phyloP scores from a whole-genome alignment of 805 yeast species.

The Isabelozyma pseudorhagii region DNA sequence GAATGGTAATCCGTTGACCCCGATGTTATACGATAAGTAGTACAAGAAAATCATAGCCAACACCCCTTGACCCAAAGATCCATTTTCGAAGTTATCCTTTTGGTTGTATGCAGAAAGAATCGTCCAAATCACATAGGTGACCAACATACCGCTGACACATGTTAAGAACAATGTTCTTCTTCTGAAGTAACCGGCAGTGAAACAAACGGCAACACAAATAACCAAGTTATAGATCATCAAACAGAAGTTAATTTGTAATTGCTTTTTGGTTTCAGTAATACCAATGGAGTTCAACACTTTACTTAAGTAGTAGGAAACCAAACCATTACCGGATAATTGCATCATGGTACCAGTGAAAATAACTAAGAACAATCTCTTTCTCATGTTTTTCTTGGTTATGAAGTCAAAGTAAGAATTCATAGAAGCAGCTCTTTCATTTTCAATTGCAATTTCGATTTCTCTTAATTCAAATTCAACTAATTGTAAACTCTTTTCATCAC shows the following conservation, averaged over 20 bases:
- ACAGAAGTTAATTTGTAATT: slow-evolving; percentile 50
- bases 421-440: slow-evolving; percentile 34
- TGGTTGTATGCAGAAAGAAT: slow-evolving; percentile 45
- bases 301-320: slow-evolving; percentile 49
- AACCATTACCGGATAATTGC: slow-evolving; percentile 52
- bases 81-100: slow-evolving; percentile 35
- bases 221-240: slow-evolving; percentile 46
- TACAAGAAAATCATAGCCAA: slow-evolving; percentile 49
- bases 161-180: slow-evolving; percentile 26
- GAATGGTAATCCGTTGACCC: slow-evolving; percentile 27
- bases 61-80: slow-evolving; percentile 40
- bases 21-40: slow-evolving; percentile 23
- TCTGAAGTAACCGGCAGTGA: slow-evolving; percentile 18
- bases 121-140: slow-evolving; percentile 13
- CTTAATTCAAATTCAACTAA: slow-evolving; percentile 36
- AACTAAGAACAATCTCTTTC: slow-evolving; percentile 40
- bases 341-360: slow-evolving; percentile 30
- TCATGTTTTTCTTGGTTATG: slow-evolving; percentile 32
- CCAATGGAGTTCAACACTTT: slow-evolving; percentile 53
- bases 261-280: slow-evolving; percentile 42
- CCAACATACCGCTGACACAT: slow-evolving; percentile 6
- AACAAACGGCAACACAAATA: slow-evolving; percentile 15
- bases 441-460: slow-evolving; percentile 38
- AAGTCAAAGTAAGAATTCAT: slow-evolving; percentile 38
- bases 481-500: slow-evolving; percentile 20